These are phyloP conservation scores for Clarireedia homoeocarpa DNA, from an alignment of 2,329 filamentous ascomycete species.

Conservation along the genomic window DNA sequence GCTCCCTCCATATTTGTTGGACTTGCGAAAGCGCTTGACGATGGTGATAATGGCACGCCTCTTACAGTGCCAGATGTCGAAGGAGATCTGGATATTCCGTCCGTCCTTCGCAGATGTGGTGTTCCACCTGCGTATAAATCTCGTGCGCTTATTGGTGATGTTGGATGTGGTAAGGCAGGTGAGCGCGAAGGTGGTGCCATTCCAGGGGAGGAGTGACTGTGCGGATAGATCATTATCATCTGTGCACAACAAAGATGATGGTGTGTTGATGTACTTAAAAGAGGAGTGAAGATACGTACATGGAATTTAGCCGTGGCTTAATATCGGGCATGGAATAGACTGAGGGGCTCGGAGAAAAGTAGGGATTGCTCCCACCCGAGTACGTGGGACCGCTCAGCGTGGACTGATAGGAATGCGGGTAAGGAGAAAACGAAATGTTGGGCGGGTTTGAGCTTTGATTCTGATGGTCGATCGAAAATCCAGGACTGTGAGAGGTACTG, in stretches of 20 bases:
- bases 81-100: slow-evolving; percentile 28
- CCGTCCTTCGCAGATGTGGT: slow-evolving; percentile 24
- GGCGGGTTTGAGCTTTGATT: slow-evolving; percentile 24
- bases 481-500: slow-evolving; percentile 28
- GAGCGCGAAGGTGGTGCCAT: slow-evolving; percentile 28
- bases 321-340: slow-evolving; percentile 29
- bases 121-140: slow-evolving; percentile 27
- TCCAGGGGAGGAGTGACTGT: slow-evolving; percentile 25
- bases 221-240: slow-evolving; percentile 25
- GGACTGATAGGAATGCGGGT: slow-evolving; percentile 25
- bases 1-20: slow-evolving; percentile 29
- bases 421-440: slow-evolving; percentile 25
- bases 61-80: slow-evolving; percentile 23
- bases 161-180: slow-evolving; percentile 26
- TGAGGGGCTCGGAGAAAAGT: slow-evolving; percentile 25
- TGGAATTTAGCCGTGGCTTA: slow-evolving; percentile 27
- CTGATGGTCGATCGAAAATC: slow-evolving; percentile 27
- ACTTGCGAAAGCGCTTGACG: slow-evolving; percentile 28
- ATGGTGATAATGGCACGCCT: slow-evolving; percentile 28
- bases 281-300: slow-evolving; percentile 23
- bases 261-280: slow-evolving; percentile 16
- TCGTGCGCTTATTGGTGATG: slow-evolving; percentile 25
- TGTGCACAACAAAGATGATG: slow-evolving; percentile 13
- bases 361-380: slow-evolving; percentile 23
- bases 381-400: slow-evolving; percentile 26